phyloP scores from a whole-genome alignment of 2,329 filamentous ascomycete species.

The Alternaria conjuncta region DNA sequence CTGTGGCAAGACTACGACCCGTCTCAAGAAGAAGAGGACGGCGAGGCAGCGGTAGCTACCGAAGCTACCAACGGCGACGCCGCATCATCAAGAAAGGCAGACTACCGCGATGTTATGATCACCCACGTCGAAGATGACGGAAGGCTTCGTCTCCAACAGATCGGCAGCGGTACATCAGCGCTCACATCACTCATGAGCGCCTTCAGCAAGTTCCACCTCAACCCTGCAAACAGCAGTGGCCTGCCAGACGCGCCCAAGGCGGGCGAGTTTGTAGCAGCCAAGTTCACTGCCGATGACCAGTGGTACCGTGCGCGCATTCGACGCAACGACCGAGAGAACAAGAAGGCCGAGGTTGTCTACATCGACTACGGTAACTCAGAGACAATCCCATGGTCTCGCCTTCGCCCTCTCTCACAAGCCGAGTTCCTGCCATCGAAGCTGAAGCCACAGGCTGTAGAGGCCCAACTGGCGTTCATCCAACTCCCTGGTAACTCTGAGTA shows the following conservation, averaged over 20 bases:
- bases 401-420: conserved; percentile 79
- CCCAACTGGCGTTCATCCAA: conserved; percentile 85
- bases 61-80: conserved; percentile 60
- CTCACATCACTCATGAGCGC: conserved; percentile 88
- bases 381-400: conserved; percentile 79
- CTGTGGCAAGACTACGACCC: conserved; percentile 96
- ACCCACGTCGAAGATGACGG: conserved; percentile 86
- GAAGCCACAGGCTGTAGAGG: conserved; percentile 85
- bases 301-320: conserved; percentile 95
- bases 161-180: conserved; percentile 83
- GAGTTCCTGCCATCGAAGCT: conserved; percentile 80
- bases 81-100: conserved; percentile 71
- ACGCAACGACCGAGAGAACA: conserved; percentile 88
- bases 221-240: conserved; percentile 77
- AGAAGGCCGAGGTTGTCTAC: conserved; percentile 87
- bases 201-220: conserved; percentile 89
- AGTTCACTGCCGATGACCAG: conserved; percentile 85
- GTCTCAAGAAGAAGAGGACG: conserved; percentile 75
- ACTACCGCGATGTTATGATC: conserved; percentile 93
- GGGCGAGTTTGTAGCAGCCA: conserved; percentile 88
- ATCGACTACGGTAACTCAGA: conserved; percentile 97
- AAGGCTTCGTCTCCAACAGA: conserved; percentile 87
- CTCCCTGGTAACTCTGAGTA: conserved; percentile 81
- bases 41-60: conserved; percentile 53
- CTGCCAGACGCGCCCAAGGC: conserved; percentile 82